phyloP scores from a whole-genome alignment of 257 asterid genomes.

The Penstemon eatonii region DNA sequence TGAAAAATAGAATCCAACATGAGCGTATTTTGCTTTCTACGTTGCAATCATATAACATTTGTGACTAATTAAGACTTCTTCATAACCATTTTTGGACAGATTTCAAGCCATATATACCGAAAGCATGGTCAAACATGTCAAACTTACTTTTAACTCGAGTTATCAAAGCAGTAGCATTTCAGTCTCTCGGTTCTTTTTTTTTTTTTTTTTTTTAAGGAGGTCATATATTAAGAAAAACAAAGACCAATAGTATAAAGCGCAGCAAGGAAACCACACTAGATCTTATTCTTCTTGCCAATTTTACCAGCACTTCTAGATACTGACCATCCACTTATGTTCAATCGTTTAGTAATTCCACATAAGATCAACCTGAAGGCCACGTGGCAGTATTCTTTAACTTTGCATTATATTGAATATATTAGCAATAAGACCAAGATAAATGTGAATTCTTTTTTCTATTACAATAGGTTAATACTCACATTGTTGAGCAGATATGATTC shows the following conservation, averaged over 20 bases:
- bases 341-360: constrained; percentile 5
- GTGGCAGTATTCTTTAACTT: constrained; percentile 2
- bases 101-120: background rate
- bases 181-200: no score
- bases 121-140: constrained; percentile 8
- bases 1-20: background rate
- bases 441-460: background rate
- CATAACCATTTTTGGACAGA: no score
- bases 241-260: background rate
- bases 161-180: background rate
- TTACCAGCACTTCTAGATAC: background rate
- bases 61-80: no score
- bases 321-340: background rate
- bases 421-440: background rate
- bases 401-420: background rate
- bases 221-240: background rate
- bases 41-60: background rate
- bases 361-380: background rate
- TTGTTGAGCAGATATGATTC: constrained; percentile 58
- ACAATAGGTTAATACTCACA: constrained; percentile 53
- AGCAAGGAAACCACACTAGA: constrained; percentile 1
- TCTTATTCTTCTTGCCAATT: background rate
- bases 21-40: background rate
- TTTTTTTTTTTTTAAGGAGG: background rate
- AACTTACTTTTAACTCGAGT: background rate